Base-by-base conservation (phyloP, 176 grass and related monocot genomes). In the Hyparrhenia diplandra region DNA sequence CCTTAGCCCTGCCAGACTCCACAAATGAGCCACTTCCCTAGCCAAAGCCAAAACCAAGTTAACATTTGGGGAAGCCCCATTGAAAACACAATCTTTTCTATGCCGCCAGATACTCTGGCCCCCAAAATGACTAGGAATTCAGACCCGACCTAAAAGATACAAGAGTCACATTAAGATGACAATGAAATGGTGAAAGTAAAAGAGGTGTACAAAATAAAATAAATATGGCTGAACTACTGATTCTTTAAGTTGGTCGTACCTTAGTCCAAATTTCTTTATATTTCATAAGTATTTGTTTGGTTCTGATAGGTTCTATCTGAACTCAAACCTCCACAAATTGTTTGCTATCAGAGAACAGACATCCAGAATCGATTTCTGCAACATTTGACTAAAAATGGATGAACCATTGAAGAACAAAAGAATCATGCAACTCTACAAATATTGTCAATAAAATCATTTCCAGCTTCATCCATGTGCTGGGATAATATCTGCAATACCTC, bases 391-490 rank as follows among this genome's bases (percentile, higher is more conserved):
- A 84, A 79, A 55, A 62, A 61, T 20, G 43, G 51, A 49, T 61
- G 40, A n/a, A 80, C 18, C 30, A 8, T 62, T 75, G 37, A 42
- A 63, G 34, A 34, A 85, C 32, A 63, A 80, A 70, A 73, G 12
- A 62, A 63, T 64, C 71, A 85, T 81, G 41, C 8, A 75, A 27
- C 23, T 40, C 7, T 25, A n/a, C 39, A 85, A 80, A 81, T 14
- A 58, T 76, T 40, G 16, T 72, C 11, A 55, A 10, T 1, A 43
- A 64, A 76, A 32, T 60, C 70, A 83, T 18, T 66, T 77, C 47
- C 66, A 78, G 12, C 36, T 59, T 67, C 88, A 80, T 86, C 57
- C 88, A 91, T 91, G 63, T 86, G 88, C n/a, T 31, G 80, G 78
- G 57, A 25, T 81, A 94, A 82, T 17, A 79, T 76, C 27, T 84